Evolutionary conservation across 176 grass and related monocot species (phyloP), one percentile per base, ranked within the genome.

Genomic region (Paspalum vaginatum): DNA sequence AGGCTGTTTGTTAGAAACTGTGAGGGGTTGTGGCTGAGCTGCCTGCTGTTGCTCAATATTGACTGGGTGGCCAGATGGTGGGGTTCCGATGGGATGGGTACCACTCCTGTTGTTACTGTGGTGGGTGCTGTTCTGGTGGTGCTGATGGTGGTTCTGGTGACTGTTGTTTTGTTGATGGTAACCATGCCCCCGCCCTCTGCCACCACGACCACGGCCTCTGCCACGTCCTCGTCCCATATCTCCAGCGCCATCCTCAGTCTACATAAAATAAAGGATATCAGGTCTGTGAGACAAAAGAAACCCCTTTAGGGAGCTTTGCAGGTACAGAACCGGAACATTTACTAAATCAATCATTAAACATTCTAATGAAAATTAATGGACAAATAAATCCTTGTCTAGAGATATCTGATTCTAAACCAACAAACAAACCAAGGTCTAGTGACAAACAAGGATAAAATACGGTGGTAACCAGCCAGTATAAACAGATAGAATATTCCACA

Each of bases 81-180:
- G 86, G 8, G 86, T 93, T 84, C 79, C 90, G 1, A 93, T 50
- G 2, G 74, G 69, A 84, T 92, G 88, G 32, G 73, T 58, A 54
- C 68, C 43, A 40, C 45, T 72, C 18, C 78, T 61, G 54, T 74
- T 97, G 78, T 82, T 97, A 78, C 67, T 70, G 17, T 87, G 82
- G 46, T 85, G 78, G 79, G 76, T 76, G 43, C 52, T 88, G 70
- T 78, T 78, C 16, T 74, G 85, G n/a, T 80, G 25, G 26, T 86
- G 81, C 21, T 75, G 80, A 27, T 81, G 44, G 24, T 85, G 78
- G 72, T 70, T 87, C 67, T 83, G 82, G 53, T 82, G 85, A 47
- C 86, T 88, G 77, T 83, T 91, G 84, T 91, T 87, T 54, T 86
- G 59, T 45, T 92, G 52, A 71, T 90, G 51, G 54, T 90, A 87